Percentiles rank a stretch among this genome's conserved stretches.
Evolutionary conservation across 345 rosid species (phyloP).

Genomic region (Citrus australasica): DNA sequence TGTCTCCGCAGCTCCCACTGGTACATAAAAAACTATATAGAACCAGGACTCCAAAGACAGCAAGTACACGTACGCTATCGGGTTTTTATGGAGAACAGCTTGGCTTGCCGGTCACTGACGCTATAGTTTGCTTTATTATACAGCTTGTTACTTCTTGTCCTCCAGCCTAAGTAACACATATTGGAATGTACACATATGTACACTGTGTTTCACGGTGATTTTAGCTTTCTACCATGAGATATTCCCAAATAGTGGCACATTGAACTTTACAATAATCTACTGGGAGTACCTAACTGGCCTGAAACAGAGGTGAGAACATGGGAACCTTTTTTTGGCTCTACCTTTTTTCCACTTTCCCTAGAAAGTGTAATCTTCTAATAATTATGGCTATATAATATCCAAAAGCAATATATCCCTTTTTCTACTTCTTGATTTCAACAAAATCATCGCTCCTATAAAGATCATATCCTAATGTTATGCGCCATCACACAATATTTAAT

Average conservation of each 20-base stretch:
- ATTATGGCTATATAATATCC: background rate
- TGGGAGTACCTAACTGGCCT: background rate
- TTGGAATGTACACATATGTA: no score
- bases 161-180: background rate
- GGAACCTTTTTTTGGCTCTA: background rate
- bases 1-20: background rate
- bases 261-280: background rate
- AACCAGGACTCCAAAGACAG: conserved; percentile 9
- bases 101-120: background rate
- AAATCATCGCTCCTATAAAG: background rate
- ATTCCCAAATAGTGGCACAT: background rate
- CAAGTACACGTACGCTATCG: background rate
- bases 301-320: background rate
- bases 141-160: background rate
- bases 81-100: background rate
- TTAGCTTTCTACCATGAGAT: background rate
- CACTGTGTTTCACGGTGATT: no score
- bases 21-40: background rate
- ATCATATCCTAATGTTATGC: background rate
- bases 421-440: background rate
- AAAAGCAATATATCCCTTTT: background rate
- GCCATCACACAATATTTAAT: background rate
- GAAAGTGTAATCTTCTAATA: background rate
- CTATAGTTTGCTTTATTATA: background rate
- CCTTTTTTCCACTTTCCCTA: background rate